Base-by-base conservation (phyloP, 192 early-diverging fungal genomes). In the Kappamyces sp. region DNA sequence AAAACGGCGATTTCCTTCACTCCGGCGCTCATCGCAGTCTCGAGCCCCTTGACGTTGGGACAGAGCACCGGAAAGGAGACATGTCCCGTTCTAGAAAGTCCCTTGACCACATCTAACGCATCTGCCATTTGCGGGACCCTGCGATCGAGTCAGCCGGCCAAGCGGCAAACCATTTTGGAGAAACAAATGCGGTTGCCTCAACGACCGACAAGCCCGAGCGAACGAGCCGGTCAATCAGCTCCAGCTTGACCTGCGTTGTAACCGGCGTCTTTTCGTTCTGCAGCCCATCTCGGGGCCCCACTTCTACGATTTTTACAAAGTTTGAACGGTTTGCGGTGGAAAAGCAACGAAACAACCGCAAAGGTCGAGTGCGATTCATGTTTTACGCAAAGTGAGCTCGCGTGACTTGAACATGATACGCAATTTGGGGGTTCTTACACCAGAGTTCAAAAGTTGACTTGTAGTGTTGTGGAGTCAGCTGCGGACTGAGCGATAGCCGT, bases 281-380 rank as follows among this genome's bases (percentile, higher is more conserved):
- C 15, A 98, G 78, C 40, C 95, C 95, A 69, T 98, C 95, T 31
- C 95, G 81, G 5, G 95, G 93, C 0, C 90, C 88, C n/a, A 97
- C 93, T 60, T 97, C 93, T 32, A 94, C 91, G 68, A 97, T 88
- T 63, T 90, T 91, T 34, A 94, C 87, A 57, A 69, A 72, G 23
- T 23, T 23, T 23, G 23, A 23, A 23, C 23, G 23, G 23, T 23
- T 23, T 23, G 23, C 23, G 23, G 23, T 23, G 23, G 23, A 23
- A 23, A 23, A 23, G 23, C 23, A 23, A 23, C 23, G 23, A 23
- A 23, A 23, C 23, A 23, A 23, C 23, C 23, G 23, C 23, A 23
- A 23, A 23, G 23, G 23, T 23, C 23, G 23, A 23, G 23, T 23
- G 23, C 23, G 23, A 23, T 23, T 23, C 23, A 23, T 23, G 23